Base-by-base conservation (phyloP, 2,329 filamentous ascomycete species). In the Cladosporium sp. region DNA sequence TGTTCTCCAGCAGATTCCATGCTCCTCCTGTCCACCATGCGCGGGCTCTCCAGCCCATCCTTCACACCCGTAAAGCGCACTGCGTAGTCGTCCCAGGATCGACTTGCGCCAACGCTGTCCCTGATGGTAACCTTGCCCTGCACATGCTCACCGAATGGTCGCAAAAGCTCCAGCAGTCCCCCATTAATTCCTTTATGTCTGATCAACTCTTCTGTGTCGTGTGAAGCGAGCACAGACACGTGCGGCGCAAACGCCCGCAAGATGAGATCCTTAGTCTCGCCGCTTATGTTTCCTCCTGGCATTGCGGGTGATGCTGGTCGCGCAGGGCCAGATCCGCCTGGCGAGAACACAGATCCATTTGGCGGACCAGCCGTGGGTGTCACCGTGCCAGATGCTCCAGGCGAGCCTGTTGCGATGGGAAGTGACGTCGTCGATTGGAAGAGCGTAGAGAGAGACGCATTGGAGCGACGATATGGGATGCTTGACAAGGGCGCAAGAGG, bases 101-200 rank as follows among this genome's bases (percentile, higher is more conserved):
- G 88, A 75, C 92, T 93, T 51, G 89, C 87, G 10, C 95, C 94
- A 70, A 91, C 88, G 75, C 93, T 97, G 78, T 99, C 95, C 72
- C 95, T 84, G 64, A 98, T 89, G 3, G 91, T 91, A 60, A 99
- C 90, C 74, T 95, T 96, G 32, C 95, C 95, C 58, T 90, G 87
- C 0, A 98, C 85, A 18, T 85, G 86, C 79, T 99, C 95, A 32
- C 95, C 95, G 80, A 96, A 99, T 0, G 95, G 94, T 59, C 94
- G 85, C 64, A 99, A 80, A 26, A 99, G 81, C 77, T 96, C 91
- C 82, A 93, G 89, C 58, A 99, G 83, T 0, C 94, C 93, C 53
- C 88, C 85, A 46, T 87, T 82, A 70, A 98, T 91, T 0, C 96
- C 96, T 79, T 99, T 99, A 69, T 90, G 88, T 66, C 83, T 84